These are phyloP conservation scores for Aurantiochytrium sp. DNA, from an alignment of 108 stramenopile genomes.

Conservation along the genomic window DNA sequence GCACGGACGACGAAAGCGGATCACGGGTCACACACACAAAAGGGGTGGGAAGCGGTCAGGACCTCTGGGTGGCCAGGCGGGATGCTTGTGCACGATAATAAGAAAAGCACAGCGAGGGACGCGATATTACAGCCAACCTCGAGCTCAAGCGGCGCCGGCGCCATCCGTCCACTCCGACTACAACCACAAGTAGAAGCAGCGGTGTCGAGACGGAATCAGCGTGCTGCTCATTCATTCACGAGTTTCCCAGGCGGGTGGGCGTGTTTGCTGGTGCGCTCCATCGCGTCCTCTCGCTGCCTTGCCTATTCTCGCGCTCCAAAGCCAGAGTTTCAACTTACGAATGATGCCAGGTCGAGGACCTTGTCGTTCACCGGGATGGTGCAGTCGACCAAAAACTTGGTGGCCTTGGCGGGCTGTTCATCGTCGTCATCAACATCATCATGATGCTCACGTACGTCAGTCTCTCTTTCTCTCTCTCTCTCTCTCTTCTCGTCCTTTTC, in stretches of 20 bases:
- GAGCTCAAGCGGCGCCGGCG: background rate
- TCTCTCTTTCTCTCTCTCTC: too few species aligned
- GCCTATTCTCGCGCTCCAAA: background rate
- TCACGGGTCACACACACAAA: too few species aligned
- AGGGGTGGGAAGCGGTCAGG: background rate
- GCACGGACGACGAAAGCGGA: too few species aligned
- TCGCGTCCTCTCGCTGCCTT: background rate
- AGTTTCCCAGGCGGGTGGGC: background rate
- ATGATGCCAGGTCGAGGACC: slow-evolving; percentile 88
- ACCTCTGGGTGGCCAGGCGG: background rate
- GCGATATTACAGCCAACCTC: slow-evolving; percentile 10
- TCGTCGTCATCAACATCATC: too few species aligned
- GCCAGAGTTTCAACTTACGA: slow-evolving; percentile 44
- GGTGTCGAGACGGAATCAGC: background rate
- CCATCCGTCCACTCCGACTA: slow-evolving; percentile 2
- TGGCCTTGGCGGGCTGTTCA: slow-evolving; percentile 61
- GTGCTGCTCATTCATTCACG: background rate
- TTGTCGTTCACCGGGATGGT: slow-evolving; percentile 89
- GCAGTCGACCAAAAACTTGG: slow-evolving; percentile 97
- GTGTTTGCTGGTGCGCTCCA: background rate
- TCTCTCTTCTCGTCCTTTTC: too few species aligned
- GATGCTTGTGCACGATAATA: background rate
- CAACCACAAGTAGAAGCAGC: background rate
- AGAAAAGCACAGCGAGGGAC: background rate
- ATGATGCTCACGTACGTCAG: too few species aligned